phyloP scores from a whole-genome alignment of 768 basidiomycete genomes.

The Thelephora aurantiotincta region DNA sequence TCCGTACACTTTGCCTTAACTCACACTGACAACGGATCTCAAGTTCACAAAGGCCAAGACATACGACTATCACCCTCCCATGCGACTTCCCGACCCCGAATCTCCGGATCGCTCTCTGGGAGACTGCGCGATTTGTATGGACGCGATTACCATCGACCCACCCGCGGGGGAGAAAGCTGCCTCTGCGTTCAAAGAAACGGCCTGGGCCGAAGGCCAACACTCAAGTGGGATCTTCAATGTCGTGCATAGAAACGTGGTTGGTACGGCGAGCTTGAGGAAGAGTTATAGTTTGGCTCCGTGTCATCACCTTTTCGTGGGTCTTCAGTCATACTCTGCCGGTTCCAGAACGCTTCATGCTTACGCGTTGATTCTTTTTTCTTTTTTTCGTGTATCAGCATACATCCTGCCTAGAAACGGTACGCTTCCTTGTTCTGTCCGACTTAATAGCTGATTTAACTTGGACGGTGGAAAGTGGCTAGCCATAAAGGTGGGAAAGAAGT shows the following conservation, averaged over 20 bases:
- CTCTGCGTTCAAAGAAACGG: constrained; percentile 13
- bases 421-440: neutral
- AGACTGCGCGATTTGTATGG: constrained; percentile 92
- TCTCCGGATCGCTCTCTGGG: constrained; percentile 64
- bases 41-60: constrained; percentile 46
- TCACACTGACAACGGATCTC: neutral
- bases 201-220: constrained; percentile 37
- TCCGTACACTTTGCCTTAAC: constrained; percentile 2
- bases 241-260: constrained; percentile 21
- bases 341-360: constrained; percentile 8
- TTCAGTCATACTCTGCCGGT: neutral
- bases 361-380: too few relatives aligned
- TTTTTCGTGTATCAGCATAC: constrained; percentile 45
- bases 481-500: constrained; percentile 42
- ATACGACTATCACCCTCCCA: constrained; percentile 78
- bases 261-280: constrained; percentile 33
- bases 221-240: constrained; percentile 35
- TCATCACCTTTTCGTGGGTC: constrained; percentile 73
- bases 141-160: constrained; percentile 36
- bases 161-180: constrained; percentile 2
- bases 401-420: constrained; percentile 58
- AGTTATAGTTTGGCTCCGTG: constrained; percentile 81
- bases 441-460: constrained; percentile 2
- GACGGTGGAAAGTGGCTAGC: constrained; percentile 43
- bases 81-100: constrained; percentile 62